phyloP scores from a whole-genome alignment of 345 rosid genomes.

The Citrus glauca region DNA sequence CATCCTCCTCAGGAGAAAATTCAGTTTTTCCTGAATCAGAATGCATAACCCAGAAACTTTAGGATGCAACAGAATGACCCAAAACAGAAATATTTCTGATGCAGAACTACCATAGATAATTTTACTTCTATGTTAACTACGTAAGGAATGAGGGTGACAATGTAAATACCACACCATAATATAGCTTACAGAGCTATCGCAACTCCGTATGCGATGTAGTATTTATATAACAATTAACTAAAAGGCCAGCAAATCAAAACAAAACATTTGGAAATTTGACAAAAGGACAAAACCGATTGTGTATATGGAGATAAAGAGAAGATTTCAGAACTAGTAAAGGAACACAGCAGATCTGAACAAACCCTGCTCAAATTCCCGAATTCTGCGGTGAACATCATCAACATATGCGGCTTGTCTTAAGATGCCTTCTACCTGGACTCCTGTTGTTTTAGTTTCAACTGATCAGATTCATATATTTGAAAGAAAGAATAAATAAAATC shows the following conservation, averaged over 20 bases:
- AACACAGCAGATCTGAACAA: conserved; percentile 21
- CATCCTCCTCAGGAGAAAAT: conserved; percentile 70
- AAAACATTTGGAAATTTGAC: conserved; percentile 1
- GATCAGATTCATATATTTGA: conserved; percentile 23
- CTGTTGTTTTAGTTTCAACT: conserved; percentile 38
- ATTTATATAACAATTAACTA: not conserved
- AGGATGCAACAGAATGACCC: not conserved
- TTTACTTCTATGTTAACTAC: conserved; percentile 6
- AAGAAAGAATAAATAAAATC: not conserved
- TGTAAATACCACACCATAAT: not conserved
- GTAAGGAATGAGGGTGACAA: not conserved
- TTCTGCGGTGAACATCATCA: conserved; percentile 85
- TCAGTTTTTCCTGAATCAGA: conserved; percentile 67
- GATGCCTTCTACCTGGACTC: conserved; percentile 87
- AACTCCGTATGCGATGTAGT: not conserved
- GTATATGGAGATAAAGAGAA: not conserved
- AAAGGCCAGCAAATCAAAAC: not conserved
- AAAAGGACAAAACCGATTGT: conserved; percentile 2
- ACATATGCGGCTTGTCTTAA: conserved; percentile 99
- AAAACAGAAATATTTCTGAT: not conserved
- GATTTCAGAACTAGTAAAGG: not conserved
- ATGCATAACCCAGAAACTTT: conserved; percentile 9
- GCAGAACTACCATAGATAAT: conserved; percentile 1
- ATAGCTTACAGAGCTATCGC: not conserved
- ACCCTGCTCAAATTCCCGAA: conserved; percentile 94